phyloP scores from a whole-genome alignment of 164 flowering plant genomes.

The Cinnamomum micranthum region DNA sequence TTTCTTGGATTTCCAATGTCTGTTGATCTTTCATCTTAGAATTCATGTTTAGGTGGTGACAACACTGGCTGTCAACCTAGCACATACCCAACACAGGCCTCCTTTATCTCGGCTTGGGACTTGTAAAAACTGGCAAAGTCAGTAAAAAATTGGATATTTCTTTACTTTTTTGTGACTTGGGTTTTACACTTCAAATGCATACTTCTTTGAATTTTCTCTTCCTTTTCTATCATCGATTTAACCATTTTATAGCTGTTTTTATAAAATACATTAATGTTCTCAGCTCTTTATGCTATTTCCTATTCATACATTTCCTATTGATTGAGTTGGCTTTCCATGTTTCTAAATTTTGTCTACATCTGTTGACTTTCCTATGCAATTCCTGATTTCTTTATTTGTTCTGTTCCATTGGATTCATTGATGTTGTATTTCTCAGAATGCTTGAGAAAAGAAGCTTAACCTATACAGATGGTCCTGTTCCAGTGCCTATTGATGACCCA shows the following conservation, averaged over 20 bases:
- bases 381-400: background rate
- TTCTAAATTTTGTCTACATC: background rate
- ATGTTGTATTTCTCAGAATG: slow-evolving; percentile 51
- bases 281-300: background rate
- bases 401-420: background rate
- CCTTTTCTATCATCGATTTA: background rate
- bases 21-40: too few relatives aligned
- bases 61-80: too few relatives aligned
- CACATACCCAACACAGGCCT: too few relatives aligned
- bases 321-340: background rate
- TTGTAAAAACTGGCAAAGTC: too few relatives aligned
- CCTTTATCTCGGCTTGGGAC: too few relatives aligned
- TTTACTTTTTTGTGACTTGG: too few relatives aligned
- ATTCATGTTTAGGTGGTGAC: too few relatives aligned
- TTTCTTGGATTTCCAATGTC: too few relatives aligned
- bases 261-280: too few relatives aligned
- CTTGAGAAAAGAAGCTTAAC: slow-evolving; percentile 90
- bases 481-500: slow-evolving; percentile 65
- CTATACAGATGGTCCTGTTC: slow-evolving; percentile 75
- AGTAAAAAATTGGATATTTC: too few relatives aligned
- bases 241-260: too few relatives aligned
- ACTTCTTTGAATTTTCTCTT: background rate
- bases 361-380: background rate
- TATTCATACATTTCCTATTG: background rate
- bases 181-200: background rate